Evolutionary conservation across 2,329 filamentous ascomycete species (phyloP).

Genomic region (Aureobasidium sp.): DNA sequence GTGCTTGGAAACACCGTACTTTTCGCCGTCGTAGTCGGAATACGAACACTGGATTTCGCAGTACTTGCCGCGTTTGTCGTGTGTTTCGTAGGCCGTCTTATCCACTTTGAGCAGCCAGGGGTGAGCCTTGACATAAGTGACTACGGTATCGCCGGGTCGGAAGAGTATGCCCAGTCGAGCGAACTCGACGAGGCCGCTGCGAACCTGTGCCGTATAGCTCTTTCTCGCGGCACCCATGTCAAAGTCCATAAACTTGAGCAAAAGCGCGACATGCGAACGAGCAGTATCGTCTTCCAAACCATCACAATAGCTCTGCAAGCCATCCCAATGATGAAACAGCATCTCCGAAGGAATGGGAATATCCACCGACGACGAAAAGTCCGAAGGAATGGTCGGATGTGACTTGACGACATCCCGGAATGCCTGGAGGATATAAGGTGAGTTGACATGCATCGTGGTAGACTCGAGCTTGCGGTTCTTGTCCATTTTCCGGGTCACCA

Average conservation of each 20-base stretch:
- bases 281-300: background rate
- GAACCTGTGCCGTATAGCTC: background rate
- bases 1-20: background rate
- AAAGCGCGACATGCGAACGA: background rate
- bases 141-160: background rate
- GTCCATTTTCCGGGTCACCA: background rate
- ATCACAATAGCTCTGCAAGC: background rate
- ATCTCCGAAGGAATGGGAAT: background rate
- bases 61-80: background rate
- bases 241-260: background rate
- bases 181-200: background rate
- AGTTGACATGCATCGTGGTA: background rate
- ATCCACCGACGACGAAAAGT: background rate
- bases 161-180: background rate
- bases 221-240: constrained; percentile 1
- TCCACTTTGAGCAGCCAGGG: background rate
- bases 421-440: background rate
- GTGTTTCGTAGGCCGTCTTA: background rate
- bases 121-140: constrained; percentile 1
- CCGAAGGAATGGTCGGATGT: background rate
- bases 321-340: constrained; percentile 3
- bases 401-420: constrained; percentile 1
- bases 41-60: background rate
- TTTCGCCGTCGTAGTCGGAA: constrained; percentile 1
- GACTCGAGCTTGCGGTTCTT: background rate